Evolutionary conservation across 2,329 filamentous ascomycete species (phyloP), one percentile per base, ranked within the genome.

Genomic region (Zasmidium citrigriseum): DNA sequence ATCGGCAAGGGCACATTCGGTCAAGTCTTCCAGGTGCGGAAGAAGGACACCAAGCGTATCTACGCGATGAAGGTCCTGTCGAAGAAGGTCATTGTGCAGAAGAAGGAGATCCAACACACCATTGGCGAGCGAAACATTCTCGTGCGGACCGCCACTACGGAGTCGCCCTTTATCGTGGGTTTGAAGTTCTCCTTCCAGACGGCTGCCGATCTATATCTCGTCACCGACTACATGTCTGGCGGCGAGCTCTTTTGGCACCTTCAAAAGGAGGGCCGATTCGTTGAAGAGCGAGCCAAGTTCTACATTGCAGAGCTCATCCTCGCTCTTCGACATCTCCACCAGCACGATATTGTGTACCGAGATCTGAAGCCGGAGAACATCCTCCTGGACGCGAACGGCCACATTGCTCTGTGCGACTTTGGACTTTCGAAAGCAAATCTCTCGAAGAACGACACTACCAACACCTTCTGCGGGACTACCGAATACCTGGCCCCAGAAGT

Each of bases 51-150:
- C 0, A 87, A 88, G 69, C 88, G 95, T 46, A 97, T 99, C 61
- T 99, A 99, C 71, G 95, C 95, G 62, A 99, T 99, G 95, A 99
- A 99, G 77, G 93, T 99, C 1, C 81, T 99, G 27, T 97, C 95
- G 52, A 99, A 99, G 83, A 99, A 99, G 82, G 95, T 99, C 54
- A 99, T 99, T 70, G 95, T 99, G 23, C 95, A 99, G 78, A 99
- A 99, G 85, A 99, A 99, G 77, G 95, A 99, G 75, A 92, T 99
- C 51, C 92, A 93, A 16, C 95, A 99, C 73, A 99, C 95, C 0
- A 88, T 99, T 38, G 95, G 95, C 65, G 95, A 99, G 77, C 86
- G 95, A 60, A 99, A 99, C 72, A 99, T 99, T 65, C 82, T 99
- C 49, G 95, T 99, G 44, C 89, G 95, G 64, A 99, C 95, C 3